Evolutionary conservation across 2,329 filamentous ascomycete genomes (phyloP).

Genomic region (Xylariaceae sp.): DNA sequence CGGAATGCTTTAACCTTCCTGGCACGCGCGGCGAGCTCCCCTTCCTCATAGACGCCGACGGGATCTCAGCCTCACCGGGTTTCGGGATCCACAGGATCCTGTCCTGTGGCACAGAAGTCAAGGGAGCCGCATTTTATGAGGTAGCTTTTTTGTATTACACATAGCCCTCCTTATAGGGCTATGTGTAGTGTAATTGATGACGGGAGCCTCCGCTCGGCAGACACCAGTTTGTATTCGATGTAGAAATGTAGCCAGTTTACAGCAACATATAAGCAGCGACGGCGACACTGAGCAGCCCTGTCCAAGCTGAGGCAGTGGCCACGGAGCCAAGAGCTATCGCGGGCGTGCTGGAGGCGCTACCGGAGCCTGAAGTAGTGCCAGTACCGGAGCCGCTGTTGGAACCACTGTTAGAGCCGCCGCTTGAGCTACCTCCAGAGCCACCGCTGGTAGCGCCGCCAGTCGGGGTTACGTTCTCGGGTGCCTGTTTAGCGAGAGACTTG

Average conservation of each 20-base stretch:
- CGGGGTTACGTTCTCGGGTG: conserved; percentile 42
- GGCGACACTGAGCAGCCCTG: conserved; percentile 51
- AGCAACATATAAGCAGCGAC: conserved; percentile 50
- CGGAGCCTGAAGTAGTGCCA: conserved; percentile 29
- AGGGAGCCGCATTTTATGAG: too few relatives aligned
- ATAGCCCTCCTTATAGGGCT: too few relatives aligned
- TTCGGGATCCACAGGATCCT: too few relatives aligned
- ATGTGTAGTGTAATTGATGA: too few relatives aligned
- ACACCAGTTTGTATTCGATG: too few relatives aligned
- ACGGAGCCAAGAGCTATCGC: conserved; percentile 28
- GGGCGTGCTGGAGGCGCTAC: conserved; percentile 20
- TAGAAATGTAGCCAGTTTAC: conserved; percentile 24
- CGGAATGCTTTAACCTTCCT: conserved; percentile 3
- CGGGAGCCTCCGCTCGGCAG: too few relatives aligned
- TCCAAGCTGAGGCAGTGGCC: conserved; percentile 48
- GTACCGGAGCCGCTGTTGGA: conserved; percentile 14
- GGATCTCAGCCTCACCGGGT: too few relatives aligned
- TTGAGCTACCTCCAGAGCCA: not conserved
- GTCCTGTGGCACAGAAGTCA: too few relatives aligned
- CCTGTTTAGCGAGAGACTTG: conserved; percentile 47
- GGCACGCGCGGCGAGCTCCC: conserved; percentile 10
- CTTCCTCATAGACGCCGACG: not conserved
- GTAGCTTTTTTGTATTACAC: too few relatives aligned
- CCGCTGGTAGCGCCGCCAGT: conserved; percentile 29
- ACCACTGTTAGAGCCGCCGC: not conserved